Base-by-base conservation (phyloP, 2,329 filamentous ascomycete genomes). In the Graphiopsis chlorocephala region DNA sequence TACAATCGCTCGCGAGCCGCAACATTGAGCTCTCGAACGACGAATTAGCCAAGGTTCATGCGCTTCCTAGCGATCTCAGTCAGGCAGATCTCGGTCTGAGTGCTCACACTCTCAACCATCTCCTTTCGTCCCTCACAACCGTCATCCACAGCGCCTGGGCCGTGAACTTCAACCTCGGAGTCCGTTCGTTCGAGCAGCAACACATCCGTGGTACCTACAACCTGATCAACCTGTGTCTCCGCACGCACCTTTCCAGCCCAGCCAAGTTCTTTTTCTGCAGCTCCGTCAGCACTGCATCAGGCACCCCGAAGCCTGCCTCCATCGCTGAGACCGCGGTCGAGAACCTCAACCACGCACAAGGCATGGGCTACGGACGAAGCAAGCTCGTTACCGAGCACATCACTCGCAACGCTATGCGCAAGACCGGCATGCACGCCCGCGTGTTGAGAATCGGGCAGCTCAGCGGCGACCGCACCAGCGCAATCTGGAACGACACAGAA, bases 141-240 rank as follows among this genome's bases (percentile, higher is more conserved):
- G 77, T 84, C 23, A 81, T 86, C 28, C 83, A 86, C 74, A 78
- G 78, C 66, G 82, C 83, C 0, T 85, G 84, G 70, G 82, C 4
- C 73, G 84, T 86, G 29, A 86, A 86, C 71, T 86, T 86, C 76
- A 85, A 84, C 71, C 78, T 85, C 68, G 75, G 76, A 0, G 76
- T 86, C 1, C 74, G 76, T 2, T 82, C 78, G 61, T 86, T 86
- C 66, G 84, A 84, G 56, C 70, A 74, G 7, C 78, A 82, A 28
- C 76, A 78, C 65, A 78, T 86, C 23, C 73, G 70, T 2, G 82
- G 81, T 0, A 77, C 80, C 1, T 71, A 72, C 1, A 80, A 84
- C 56, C 75, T 86, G 14, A 74, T 80, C 47, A 70, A 76, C 59
- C 70, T 80, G 15, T 78, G 75, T 53, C 73, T 80, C 0, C 71